Conservation (phyloP, 371 early-diverging fungal genomes). For the Actinomortierella wolfii region DNA sequence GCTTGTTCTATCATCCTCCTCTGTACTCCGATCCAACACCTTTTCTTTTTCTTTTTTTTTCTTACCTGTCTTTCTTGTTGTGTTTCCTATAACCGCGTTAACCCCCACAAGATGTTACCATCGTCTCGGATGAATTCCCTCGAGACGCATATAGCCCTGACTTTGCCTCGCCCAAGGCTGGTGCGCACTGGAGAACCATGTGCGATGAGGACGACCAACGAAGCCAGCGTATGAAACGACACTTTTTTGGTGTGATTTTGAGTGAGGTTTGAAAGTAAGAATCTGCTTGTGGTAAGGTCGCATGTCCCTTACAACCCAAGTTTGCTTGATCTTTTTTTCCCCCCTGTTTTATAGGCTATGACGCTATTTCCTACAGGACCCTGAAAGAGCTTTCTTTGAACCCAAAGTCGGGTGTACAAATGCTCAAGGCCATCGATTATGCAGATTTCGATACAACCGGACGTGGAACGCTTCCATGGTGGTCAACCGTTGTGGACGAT, state of each 20-base stretch:
- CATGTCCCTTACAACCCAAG: too few species aligned
- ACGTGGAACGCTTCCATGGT: constrained; percentile 30
- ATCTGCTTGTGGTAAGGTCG: too few species aligned
- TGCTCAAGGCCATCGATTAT: constrained; percentile 38
- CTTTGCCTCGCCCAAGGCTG: constrained; percentile 80
- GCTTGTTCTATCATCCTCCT: too few species aligned
- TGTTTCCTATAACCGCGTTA: too few species aligned
- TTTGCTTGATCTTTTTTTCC: too few species aligned
- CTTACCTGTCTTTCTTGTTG: too few species aligned
- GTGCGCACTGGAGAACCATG: constrained; percentile 74
- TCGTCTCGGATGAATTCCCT: constrained; percentile 64
- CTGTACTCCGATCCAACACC: too few species aligned
- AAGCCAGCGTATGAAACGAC: constrained; percentile 17
- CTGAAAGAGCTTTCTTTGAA: constrained; percentile 31
- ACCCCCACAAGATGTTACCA: constrained; percentile 58
- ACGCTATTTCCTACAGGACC: constrained; percentile 31
- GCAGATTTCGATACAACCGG: constrained; percentile 30
- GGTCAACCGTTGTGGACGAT: constrained; percentile 37
- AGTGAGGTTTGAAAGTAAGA: too few species aligned
- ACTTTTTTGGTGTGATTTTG: background rate
- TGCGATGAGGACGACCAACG: constrained; percentile 57
- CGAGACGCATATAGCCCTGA: constrained; percentile 51
- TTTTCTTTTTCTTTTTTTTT: too few species aligned
- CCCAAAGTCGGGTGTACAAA: constrained; percentile 37
- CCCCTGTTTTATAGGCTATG: constrained; percentile 17